These are phyloP conservation scores for Penicillium expansum DNA, from an alignment of 2,329 filamentous ascomycete genomes.

Conservation along the genomic window DNA sequence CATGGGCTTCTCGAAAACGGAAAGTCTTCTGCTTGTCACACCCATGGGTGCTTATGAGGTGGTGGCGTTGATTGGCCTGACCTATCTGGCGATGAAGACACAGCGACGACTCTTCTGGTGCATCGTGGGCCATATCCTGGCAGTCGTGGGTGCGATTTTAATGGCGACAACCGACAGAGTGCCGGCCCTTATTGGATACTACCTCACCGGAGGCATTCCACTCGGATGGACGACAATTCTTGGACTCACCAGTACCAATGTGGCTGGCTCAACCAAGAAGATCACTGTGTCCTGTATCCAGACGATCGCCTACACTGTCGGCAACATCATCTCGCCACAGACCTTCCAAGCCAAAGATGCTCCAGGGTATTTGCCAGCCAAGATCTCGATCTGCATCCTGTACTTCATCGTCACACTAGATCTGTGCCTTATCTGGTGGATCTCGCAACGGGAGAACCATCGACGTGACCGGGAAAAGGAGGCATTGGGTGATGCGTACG, in stretches of 20 bases:
- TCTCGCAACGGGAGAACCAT: slow-evolving; percentile 30
- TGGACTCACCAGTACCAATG: slow-evolving; percentile 37
- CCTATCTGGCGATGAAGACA: slow-evolving; percentile 39
- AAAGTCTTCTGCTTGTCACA: slow-evolving; percentile 39
- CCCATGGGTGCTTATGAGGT: slow-evolving; percentile 41
- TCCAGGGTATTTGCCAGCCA: slow-evolving; percentile 29
- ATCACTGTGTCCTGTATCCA: slow-evolving; percentile 36
- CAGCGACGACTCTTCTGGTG: slow-evolving; percentile 36
- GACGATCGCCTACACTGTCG: slow-evolving; percentile 39
- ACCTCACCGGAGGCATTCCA: slow-evolving; percentile 39
- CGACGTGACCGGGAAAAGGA: slow-evolving; percentile 28
- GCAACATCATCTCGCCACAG: slow-evolving; percentile 46
- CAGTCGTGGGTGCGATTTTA: slow-evolving; percentile 38
- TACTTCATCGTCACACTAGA: slow-evolving; percentile 31
- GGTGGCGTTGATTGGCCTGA: slow-evolving; percentile 37
- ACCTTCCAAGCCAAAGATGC: slow-evolving; percentile 41
- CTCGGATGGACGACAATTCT: slow-evolving; percentile 43
- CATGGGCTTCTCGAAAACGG: slow-evolving; percentile 35
- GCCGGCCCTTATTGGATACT: slow-evolving; percentile 39
- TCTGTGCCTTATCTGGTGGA: slow-evolving; percentile 31
- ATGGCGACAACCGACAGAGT: slow-evolving; percentile 41
- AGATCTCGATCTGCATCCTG: slow-evolving; percentile 29
- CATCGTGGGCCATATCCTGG: slow-evolving; percentile 37
- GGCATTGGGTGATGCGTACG: slow-evolving; percentile 22
- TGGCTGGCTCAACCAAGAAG: slow-evolving; percentile 40